These are phyloP conservation scores for Cornus suecica DNA, from an alignment of 148 eudicot genomes.

Conservation along the genomic window DNA sequence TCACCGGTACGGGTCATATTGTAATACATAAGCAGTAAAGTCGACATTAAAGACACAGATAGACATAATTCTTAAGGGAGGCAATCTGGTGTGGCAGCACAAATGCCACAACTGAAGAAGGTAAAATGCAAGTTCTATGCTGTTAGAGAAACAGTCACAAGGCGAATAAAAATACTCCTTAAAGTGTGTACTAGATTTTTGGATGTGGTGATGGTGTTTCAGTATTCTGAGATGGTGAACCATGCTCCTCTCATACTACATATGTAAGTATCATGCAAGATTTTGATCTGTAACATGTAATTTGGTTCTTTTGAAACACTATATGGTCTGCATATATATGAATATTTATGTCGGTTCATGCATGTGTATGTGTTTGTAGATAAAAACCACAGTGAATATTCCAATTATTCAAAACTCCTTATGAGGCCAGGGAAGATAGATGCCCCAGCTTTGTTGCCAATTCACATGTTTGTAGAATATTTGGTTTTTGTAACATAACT, in stretches of 20 bases:
- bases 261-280: too few relatives aligned
- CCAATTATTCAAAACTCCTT: not conserved
- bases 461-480: not conserved
- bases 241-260: not conserved
- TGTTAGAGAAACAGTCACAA: not conserved
- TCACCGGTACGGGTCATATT: too few relatives aligned
- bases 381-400: not conserved
- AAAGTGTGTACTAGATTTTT: not conserved
- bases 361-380: not conserved
- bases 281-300: not conserved
- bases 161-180: not conserved
- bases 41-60: too few relatives aligned
- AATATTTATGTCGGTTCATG: too few relatives aligned
- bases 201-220: not conserved
- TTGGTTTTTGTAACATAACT: not conserved
- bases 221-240: not conserved
- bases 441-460: not conserved
- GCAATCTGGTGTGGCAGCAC: constrained; percentile 99
- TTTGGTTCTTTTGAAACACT: not conserved
- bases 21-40: too few relatives aligned
- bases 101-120: constrained; percentile 86
- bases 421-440: not conserved
- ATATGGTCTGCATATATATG: not conserved
- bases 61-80: too few relatives aligned
- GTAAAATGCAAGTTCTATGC: constrained; percentile 21